A percentile compares a stretch with the other conserved stretches of the same genome.
phyloP scores from a whole-genome alignment of 2,329 filamentous ascomycete genomes.

The Bretziella fagacearum region DNA sequence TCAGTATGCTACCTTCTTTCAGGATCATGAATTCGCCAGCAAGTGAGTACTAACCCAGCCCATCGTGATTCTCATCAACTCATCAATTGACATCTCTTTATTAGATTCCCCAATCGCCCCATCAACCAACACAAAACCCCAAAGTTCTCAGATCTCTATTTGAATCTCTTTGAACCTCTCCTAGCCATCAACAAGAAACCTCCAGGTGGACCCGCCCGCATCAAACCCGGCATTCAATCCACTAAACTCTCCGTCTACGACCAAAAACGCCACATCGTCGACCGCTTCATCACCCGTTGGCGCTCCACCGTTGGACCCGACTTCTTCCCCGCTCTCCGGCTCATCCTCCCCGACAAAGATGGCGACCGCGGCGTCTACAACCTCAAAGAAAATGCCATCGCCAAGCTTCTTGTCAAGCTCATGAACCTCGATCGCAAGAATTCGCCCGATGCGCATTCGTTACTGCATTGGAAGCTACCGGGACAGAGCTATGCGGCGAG shows the following conservation, averaged over 20 bases:
- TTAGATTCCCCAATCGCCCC: slow-evolving; percentile 68
- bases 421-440: slow-evolving; percentile 73
- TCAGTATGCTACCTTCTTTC: slow-evolving; percentile 30
- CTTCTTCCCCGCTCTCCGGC: slow-evolving; percentile 78
- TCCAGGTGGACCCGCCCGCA: slow-evolving; percentile 31
- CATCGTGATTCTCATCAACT: neutral
- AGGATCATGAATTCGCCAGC: slow-evolving; percentile 28
- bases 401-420: slow-evolving; percentile 75
- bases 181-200: slow-evolving; percentile 65
- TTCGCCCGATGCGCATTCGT: slow-evolving; percentile 70
- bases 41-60: slow-evolving; percentile 21
- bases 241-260: slow-evolving; percentile 55
- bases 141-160: slow-evolving; percentile 64
- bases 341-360: slow-evolving; percentile 88
- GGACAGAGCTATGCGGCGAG: slow-evolving; percentile 45
- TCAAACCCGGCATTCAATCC: slow-evolving; percentile 41
- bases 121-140: slow-evolving; percentile 64
- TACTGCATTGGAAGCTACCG: slow-evolving; percentile 86
- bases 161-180: slow-evolving; percentile 63
- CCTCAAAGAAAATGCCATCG: slow-evolving; percentile 81
- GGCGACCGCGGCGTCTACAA: slow-evolving; percentile 85
- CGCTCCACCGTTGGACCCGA: slow-evolving; percentile 75
- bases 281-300: slow-evolving; percentile 76
- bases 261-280: slow-evolving; percentile 61
- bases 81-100: neutral